Conservation (phyloP, 2,329 filamentous ascomycete species). For the Sclerotinia sclerotiorum region DNA sequence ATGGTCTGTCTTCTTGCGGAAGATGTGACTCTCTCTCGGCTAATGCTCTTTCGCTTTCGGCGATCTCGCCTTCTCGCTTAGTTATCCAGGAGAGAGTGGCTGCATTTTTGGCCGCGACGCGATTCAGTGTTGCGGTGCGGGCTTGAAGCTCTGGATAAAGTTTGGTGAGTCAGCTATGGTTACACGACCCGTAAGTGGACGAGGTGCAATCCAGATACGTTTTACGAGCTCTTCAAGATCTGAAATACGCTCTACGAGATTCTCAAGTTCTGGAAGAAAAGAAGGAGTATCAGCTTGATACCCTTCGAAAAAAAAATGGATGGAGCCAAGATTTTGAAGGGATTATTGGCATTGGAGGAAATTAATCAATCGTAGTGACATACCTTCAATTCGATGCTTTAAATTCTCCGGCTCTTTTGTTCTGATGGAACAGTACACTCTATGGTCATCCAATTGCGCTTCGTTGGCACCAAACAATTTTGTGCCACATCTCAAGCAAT, state of each 20-base stretch:
- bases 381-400: slow-evolving; percentile 16
- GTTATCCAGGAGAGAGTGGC: slow-evolving; percentile 4
- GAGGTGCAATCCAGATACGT: slow-evolving; percentile 17
- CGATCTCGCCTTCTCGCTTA: not conserved
- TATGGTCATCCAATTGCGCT: slow-evolving; percentile 15
- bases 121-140: slow-evolving; percentile 1
- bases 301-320: not conserved
- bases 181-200: slow-evolving; percentile 10
- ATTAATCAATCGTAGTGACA: not conserved
- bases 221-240: not conserved
- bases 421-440: slow-evolving; percentile 7
- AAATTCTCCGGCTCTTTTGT: slow-evolving; percentile 15
- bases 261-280: not conserved
- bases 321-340: not conserved
- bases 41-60: not conserved
- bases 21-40: slow-evolving; percentile 3
- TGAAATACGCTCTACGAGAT: not conserved
- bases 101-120: slow-evolving; percentile 17
- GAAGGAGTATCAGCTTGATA: slow-evolving; percentile 18
- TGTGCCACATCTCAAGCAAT: slow-evolving; percentile 24
- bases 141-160: slow-evolving; percentile 6
- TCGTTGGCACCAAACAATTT: not conserved
- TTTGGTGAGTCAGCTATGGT: not conserved
- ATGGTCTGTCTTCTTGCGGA: not conserved
- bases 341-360: too few species aligned